Base-by-base conservation (phyloP, 192 early-diverging fungal genomes). In the Geosiphon pyriformis region DNA sequence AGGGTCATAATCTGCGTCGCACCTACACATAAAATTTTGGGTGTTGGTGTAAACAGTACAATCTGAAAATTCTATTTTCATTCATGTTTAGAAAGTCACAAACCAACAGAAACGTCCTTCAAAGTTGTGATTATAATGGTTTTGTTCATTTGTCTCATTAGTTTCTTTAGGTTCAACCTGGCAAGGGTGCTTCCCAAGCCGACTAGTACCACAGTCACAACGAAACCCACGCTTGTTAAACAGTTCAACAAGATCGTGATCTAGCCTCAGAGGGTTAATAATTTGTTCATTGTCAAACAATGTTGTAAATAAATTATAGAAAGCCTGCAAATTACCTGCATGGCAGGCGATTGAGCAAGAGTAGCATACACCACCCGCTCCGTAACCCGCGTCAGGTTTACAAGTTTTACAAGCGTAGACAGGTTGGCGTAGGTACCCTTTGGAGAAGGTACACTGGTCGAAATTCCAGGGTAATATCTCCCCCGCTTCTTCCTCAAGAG, bases 341-440 rank as follows among this genome's bases (percentile, higher is more conserved):
- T 90, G 88, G 66, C 88, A 92, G 31, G 85, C 78, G 46, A 92
- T 90, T 59, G 87, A 88, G 61, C 90, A 92, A 29, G 86, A 85
- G 70, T 90, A 90, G 70, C 90, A 90, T 71, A 87, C 81, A 25
- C 86, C 86, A 2, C 86, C 83, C 8, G 68, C 61, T 17, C 59
- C 56, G 20, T 58, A 58, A 15, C 59, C 64, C 17, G 69, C 65
- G 42, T 47, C 74, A 35, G 76, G 70, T 26, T 71, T 73, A 71
- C 94, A 95, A 4, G 91, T 92, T 58, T 86, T 72, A 71, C 94
- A 95, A 3, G 90, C 83, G 70, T 90, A 95, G 3, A 94, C 79
- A 0, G 82, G 78, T 72, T 95, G 94, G 60, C 83, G 82, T 31
- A 94, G 75, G 67, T 88, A 90, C 26, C 93, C 93, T 52, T 78